A percentile compares a stretch with the other conserved stretches of the same genome.
Evolutionary conservation across 2,329 filamentous ascomycete species (phyloP).

Genomic region (Plectosphaerella cucumerina): DNA sequence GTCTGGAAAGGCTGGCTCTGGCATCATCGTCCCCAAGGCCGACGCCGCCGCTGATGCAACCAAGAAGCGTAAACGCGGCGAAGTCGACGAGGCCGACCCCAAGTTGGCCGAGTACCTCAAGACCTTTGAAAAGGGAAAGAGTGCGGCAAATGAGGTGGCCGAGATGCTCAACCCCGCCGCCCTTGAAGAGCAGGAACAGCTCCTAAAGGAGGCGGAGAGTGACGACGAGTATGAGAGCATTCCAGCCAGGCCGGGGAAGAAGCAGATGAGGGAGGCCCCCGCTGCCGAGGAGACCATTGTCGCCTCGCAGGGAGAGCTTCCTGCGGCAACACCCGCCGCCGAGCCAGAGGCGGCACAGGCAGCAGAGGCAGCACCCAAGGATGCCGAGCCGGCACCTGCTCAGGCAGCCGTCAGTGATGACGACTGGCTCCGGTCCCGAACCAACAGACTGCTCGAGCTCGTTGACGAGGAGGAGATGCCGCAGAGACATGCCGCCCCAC

Average conservation of each 20-base stretch:
- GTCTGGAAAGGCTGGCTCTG: no score
- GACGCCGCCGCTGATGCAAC: conserved; percentile 13
- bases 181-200: conserved; percentile 23
- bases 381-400: conserved; percentile 5
- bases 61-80: conserved; percentile 67
- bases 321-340: conserved; percentile 9
- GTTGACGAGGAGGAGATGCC: conserved; percentile 65
- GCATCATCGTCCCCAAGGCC: no score
- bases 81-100: conserved; percentile 59
- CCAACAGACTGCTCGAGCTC: conserved; percentile 79
- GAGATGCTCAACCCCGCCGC: conserved; percentile 9
- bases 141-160: conserved; percentile 16
- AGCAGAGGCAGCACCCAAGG: conserved; percentile 1
- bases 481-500: conserved; percentile 11
- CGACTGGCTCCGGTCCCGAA: conserved; percentile 89
- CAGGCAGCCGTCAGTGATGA: conserved; percentile 59
- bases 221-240: conserved; percentile 73
- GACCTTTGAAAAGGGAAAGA: conserved; percentile 65
- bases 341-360: conserved; percentile 1
- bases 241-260: conserved; percentile 46
- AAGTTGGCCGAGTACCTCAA: conserved; percentile 84
- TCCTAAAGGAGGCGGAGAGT: conserved; percentile 50
- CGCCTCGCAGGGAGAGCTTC: conserved; percentile 13
- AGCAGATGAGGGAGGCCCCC: conserved; percentile 22
- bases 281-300: neutral